Evolutionary conservation across 2,329 filamentous ascomycete species (phyloP), one percentile per base, ranked within the genome.

Genomic region (Microdochium bolleyi): DNA sequence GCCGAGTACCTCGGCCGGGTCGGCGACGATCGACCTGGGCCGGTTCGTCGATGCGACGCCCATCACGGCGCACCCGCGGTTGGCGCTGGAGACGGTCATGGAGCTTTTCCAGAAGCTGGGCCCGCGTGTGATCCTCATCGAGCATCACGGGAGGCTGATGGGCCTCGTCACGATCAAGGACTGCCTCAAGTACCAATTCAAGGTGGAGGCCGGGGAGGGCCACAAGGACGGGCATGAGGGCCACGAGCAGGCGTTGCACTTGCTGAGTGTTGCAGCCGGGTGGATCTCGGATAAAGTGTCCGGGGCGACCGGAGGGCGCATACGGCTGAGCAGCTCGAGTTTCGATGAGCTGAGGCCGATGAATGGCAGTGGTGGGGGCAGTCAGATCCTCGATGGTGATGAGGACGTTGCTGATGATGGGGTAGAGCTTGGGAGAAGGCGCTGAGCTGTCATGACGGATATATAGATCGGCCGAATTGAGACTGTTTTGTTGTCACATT

Each of bases 81-180:
- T 97, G 1, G 88, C 92, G 0, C 82, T 99, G 0, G 94, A 99
- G 70, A 99, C 94, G 0, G 92, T 95, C 30, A 96, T 99, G 91
- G 94, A 99, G 65, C 78, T 99, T 11, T 99, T 99, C 76, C 92
- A 92, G 68, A 99, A 97, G 73, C 95, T 99, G 67, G 94, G 94
- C 0, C 94, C 92, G 0, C 83, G 94, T 1, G 91, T 96, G 5
- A 92, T 99, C 50, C 78, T 99, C 3, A 87, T 96, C 38, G 94
- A 99, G 68, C 87, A 96, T 65, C 87, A 89, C 54, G 94, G 94
- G 14, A 82, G 83, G 50, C 78, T 99, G 2, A 82, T 81, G 0
- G 94, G 94, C 0, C 77, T 99, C 0, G 89, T 99, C 1, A 99
- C 94, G 0, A 88, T 96, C 56, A 99, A 99, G 68, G 94, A 99